Evolutionary conservation across 2,329 filamentous ascomycete genomes (phyloP), one percentile per base, ranked within the genome.

Genomic region (Aphanocladium album): DNA sequence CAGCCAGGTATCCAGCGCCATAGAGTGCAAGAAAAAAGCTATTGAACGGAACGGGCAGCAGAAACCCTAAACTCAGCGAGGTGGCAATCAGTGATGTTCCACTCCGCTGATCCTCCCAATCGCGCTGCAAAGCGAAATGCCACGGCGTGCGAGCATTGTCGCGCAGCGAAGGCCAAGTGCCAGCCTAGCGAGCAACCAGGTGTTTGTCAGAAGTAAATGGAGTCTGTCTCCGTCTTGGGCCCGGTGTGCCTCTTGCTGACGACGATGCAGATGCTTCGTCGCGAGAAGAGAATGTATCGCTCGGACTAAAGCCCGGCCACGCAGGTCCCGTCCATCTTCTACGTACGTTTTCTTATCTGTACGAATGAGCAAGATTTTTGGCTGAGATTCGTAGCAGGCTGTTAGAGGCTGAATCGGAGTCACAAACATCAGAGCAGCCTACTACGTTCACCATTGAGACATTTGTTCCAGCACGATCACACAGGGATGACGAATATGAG

Each of bases 241-340:
- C 12, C 14, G 16, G 5, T 43, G 14, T 16, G 16, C 19, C 25
- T 21, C 51, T 17, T 55, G 27, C 39, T 60, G 6, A 60, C 23
- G 19, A n/a, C 17, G 33, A 16, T 30, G 23, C 37, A 62, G 61
- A 46, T 62, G 61, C 25, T 51, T 62, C 17, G 57, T 50, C 27
- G 30, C 59, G 50, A 62, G 59, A 33, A 60, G 61, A 45, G 61
- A 62, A 27, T 62, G 61, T 33, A 62, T 62, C 50, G 49, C 50
- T 16, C 57, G 61, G 9, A 52, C 61, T 30, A 60, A 49, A 27
- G 49, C 61, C n/a, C 61, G 61, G 11, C 61, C 61, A n/a, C 61
- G 51, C 16, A 37, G 61, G 41, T 54, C 37, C 23, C 57, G 59
- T 17, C 51, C 16, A 2, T 49, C 35, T 21, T 51, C 47, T 25